These are phyloP conservation scores for Botrytis paeoniae DNA, from an alignment of 2,329 filamentous ascomycete species.

Conservation along the genomic window DNA sequence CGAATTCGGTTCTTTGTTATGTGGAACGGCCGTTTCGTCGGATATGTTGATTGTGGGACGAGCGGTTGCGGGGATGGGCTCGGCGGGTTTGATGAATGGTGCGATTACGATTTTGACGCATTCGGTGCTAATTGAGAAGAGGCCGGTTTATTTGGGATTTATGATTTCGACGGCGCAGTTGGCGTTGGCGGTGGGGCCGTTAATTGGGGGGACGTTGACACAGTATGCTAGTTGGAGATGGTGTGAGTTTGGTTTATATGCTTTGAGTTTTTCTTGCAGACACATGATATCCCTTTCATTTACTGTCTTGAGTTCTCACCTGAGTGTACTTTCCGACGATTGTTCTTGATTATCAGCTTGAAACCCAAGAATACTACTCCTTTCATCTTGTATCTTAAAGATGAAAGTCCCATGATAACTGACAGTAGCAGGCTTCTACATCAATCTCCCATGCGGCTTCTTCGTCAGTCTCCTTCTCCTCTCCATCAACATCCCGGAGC, in stretches of 20 bases:
- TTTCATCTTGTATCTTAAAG: constrained; percentile 37
- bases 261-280: no score
- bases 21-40: constrained; percentile 29
- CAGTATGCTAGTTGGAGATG: no score
- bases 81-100: constrained; percentile 11
- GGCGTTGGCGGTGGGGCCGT: no score
- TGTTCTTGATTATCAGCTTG: not conserved
- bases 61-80: constrained; percentile 2
- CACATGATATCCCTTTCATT: constrained; percentile 30
- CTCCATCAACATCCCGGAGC: constrained; percentile 40
- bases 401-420: constrained; percentile 13
- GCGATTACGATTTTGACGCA: constrained; percentile 6
- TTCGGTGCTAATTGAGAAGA: not conserved
- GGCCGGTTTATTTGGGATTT: no score
- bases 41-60: constrained; percentile 20
- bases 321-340: constrained; percentile 26
- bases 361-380: not conserved
- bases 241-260: no score
- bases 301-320: constrained; percentile 38
- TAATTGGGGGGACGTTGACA: no score
- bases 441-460: constrained; percentile 43
- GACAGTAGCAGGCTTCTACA: constrained; percentile 36
- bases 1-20: no score
- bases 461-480: constrained; percentile 38
- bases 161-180: no score